Evolutionary conservation across 2,329 filamentous ascomycete species (phyloP), one percentile per base, ranked within the genome.

Genomic region (Diplodia corticola): DNA sequence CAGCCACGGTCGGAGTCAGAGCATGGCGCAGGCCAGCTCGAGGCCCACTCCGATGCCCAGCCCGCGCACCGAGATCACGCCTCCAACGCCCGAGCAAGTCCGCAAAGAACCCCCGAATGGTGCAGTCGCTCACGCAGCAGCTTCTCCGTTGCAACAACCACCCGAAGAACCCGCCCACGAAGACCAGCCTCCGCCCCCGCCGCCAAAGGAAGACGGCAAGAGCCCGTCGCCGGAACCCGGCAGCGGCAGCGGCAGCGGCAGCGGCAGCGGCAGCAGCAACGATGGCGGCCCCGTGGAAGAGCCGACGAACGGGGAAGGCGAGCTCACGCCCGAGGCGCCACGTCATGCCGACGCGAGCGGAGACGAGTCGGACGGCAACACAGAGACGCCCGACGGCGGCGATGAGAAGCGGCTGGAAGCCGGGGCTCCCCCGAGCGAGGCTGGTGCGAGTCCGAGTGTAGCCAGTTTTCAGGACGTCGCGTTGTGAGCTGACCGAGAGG

Each of bases 61-160:
- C 67, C 82, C 82, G 24, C 74, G 80, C 40, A 83, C 82, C 51
- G 80, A 84, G 70, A 75, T 83, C 71, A 84, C 82, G 48, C 82
- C 82, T 54, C 82, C 82, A 0, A 84, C 82, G 4, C 82, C 82
- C n/a, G 82, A 84, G 67, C 73, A 75, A 40, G 63, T 57, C 37
- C 63, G 63, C 37, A 65, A 65, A 50, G 63, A 57, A 35, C 63
- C 63, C 9, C 50, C 72, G 4, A 75, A 70, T 13, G 73, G 70
- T 54, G 69, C 73, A 26, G 68, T 69, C 30, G 69, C 71, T 13
- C 37, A 70, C 49, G 71, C 73, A 26, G 35, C 44, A 26, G 30
- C 57, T 33, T 15, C 28, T n/a, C 22, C 22, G 13, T 40, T 26
- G 7, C 40, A n/a, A 20, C 40, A 44, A 20, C 33, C 51, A 44